phyloP scores from a whole-genome alignment of 83 land plant genomes.

The Thuja plicata region DNA sequence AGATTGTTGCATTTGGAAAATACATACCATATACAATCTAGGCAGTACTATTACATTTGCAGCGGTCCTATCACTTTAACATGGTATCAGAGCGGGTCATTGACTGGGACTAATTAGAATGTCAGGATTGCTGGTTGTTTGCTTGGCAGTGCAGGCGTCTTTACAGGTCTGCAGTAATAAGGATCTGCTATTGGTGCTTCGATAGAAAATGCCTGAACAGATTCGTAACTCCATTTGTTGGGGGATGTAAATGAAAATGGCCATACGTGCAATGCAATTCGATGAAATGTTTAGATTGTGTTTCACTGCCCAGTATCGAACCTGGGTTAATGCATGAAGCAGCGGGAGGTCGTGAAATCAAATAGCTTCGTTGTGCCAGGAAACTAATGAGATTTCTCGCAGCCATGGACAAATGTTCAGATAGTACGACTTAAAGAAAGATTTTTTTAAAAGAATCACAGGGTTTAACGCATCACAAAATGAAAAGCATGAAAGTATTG shows the following conservation, averaged over 20 bases:
- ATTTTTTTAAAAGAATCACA: too few relatives aligned
- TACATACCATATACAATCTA: too few relatives aligned
- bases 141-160: too few relatives aligned
- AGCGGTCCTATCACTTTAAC: too few relatives aligned
- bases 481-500: too few relatives aligned
- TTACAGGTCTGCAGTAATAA: too few relatives aligned
- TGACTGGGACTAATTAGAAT: too few relatives aligned
- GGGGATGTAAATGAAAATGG: not conserved
- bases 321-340: not conserved
- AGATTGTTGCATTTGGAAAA: too few relatives aligned
- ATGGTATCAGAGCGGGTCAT: too few relatives aligned
- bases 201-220: not conserved
- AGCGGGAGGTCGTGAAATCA: not conserved
- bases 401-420: not conserved
- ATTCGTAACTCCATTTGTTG: not conserved
- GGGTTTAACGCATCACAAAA: not conserved
- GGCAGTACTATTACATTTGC: too few relatives aligned
- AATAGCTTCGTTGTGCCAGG: not conserved
- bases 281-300: not conserved
- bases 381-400: not conserved
- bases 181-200: too few relatives aligned
- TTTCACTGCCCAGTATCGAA: not conserved
- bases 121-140: too few relatives aligned
- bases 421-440: not conserved
- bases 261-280: not conserved